Evolutionary conservation across 2,329 filamentous ascomycete genomes (phyloP), one percentile per base, ranked within the genome.

Genomic region (Trichoderma endophyticum): DNA sequence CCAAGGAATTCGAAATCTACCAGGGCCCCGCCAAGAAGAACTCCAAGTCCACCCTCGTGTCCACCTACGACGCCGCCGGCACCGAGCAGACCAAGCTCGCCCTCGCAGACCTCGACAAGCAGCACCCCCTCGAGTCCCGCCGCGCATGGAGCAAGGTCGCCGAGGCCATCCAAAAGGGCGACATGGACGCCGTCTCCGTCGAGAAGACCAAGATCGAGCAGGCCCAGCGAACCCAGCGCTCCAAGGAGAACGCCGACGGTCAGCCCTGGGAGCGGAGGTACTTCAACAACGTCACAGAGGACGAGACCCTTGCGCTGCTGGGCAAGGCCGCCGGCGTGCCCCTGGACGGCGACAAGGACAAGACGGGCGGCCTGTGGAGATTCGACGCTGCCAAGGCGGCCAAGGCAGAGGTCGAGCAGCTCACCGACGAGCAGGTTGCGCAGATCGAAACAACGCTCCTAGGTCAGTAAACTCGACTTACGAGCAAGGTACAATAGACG

Each of bases 191-290:
- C 5, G 93, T 94, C 0, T 90, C 90, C 2, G 79, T 83, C 15
- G 93, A 97, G 80, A 98, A 98, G 86, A 88, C 88, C 71, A 93
- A 93, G 82, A 97, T 98, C 75, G 96, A 98, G 82, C 93, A 94
- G 76, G 90, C 91, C 43, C 95, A 98, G 85, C 90, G 93, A 88
- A 81, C 86, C 90, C 78, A 85, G 83, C 90, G 95, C 74, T 88
- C 89, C 79, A 86, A 89, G 78, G 95, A 98, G 81, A 89, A 89
- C 77, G 86, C 88, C n/a, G 92, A 94, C 76, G 90, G 90, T 24
- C 87, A 87, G 57, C 85, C 89, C 54, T 99, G 96, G 95, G 88
- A 94, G 78, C 88, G 94, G 60, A 88, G 92, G 70, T 98, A 96
- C 84, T 99, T 98, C 83, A 89, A 85, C 72, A 79, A 78, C 12